Base-by-base conservation (phyloP, 129 eudicot genomes). In the Pittosporum tobira region DNA sequence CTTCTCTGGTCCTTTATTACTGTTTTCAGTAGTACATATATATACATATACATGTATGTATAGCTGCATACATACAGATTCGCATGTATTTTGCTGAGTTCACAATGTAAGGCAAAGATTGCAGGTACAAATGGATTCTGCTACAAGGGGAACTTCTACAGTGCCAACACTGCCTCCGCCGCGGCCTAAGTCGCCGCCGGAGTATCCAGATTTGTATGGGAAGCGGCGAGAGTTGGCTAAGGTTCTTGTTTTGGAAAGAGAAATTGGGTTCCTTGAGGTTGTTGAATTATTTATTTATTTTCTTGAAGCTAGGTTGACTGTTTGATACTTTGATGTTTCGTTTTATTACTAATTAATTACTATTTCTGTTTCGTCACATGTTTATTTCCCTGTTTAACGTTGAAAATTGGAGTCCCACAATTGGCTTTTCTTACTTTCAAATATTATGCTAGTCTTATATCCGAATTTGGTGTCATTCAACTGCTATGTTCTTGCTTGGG, bases 151-250 rank as follows among this genome's bases (percentile, higher is more conserved):
- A 59, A 47, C 56, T 20, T 26, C 67, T 10, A 29, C 29, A 34
- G 54, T 57, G 64, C 77, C 75, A 21, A 54, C 82, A 14, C 57
- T 76, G 63, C 83, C 86, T 42, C 73, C 73, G 6, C 96, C 94
- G 5, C 54, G 74, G 66, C 97, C 97, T 3, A 89, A 82, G 72
- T 89, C 97, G 24, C 97, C 97, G 58, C 97, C 97, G 13, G 75
- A 74, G 70, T 81, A 73, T 37, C 81, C 77, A 2, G 84, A 81
- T 66, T 79, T 84, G 77, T 84, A 84, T 68, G 95, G 88, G 15
- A 84, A 89, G 62, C 71, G 97, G 21, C 71, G 91, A n/a, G 95
- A 81, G 67, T 42, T 81, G 44, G 97, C 88, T 3, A 89, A 75
- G 26, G 82, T 89, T 70, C 84, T 70, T 65, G 71, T 79, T 82